Percentiles rank a stretch among this genome's conserved stretches.
Evolutionary conservation across 768 basidiomycete species (phyloP).

Genomic region (Suillus lakei): DNA sequence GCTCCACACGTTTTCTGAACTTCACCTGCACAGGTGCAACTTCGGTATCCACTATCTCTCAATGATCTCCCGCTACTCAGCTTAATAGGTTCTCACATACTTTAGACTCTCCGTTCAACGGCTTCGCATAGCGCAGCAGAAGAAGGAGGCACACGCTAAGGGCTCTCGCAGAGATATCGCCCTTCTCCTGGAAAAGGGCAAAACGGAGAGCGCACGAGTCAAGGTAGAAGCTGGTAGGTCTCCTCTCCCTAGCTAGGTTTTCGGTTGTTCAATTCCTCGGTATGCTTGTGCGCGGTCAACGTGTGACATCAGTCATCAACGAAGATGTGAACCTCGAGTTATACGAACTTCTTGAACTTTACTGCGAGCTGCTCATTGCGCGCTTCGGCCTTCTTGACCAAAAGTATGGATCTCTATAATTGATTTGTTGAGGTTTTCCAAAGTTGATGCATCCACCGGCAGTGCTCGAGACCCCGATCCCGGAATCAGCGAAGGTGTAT

Average conservation of each 20-base stretch:
- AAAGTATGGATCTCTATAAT: slow-evolving; percentile 58
- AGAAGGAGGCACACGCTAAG: slow-evolving; percentile 88
- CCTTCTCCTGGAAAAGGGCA: slow-evolving; percentile 74
- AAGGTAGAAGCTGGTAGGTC: slow-evolving; percentile 82
- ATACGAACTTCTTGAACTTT: slow-evolving; percentile 90
- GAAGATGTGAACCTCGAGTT: slow-evolving; percentile 88
- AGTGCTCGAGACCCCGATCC: slow-evolving; percentile 87
- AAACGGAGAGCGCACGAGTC: slow-evolving; percentile 83
- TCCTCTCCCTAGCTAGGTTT: slow-evolving; percentile 20
- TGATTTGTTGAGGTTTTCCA: slow-evolving; percentile 10
- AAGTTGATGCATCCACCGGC: slow-evolving; percentile 16
- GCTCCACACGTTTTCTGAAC: slow-evolving; percentile 2
- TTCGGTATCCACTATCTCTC: slow-evolving; percentile 40
- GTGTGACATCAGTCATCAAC: slow-evolving; percentile 63
- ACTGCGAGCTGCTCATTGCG: slow-evolving; percentile 91
- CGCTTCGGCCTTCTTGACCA: slow-evolving; percentile 92
- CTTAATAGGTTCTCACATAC: slow-evolving; percentile 8
- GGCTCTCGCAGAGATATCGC: slow-evolving; percentile 79
- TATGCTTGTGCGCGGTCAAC: slow-evolving; percentile 2
- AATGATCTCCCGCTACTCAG: slow-evolving; percentile 5
- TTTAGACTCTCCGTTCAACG: slow-evolving; percentile 83
- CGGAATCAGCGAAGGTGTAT: slow-evolving; percentile 85
- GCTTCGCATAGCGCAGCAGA: slow-evolving; percentile 85
- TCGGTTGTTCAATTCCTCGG: slow-evolving; percentile 21
- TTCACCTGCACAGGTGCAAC: slow-evolving; percentile 45